Conservation (phyloP, 208 protist genomes). For the Jaenimonas drosophilae region DNA sequence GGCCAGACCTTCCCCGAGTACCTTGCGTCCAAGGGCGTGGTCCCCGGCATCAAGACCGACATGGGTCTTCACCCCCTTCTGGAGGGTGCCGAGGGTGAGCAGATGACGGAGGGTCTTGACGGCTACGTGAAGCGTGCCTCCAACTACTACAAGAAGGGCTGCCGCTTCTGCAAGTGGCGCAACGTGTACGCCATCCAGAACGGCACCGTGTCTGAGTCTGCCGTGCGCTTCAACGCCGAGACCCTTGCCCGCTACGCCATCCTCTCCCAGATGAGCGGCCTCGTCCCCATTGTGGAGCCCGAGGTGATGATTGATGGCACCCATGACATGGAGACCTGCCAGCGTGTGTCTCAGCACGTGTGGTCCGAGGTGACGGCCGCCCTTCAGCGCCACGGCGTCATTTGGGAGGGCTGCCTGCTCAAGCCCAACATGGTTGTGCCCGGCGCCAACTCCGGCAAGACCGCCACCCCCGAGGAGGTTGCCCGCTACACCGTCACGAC, state of each 20-base stretch:
- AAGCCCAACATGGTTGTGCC: constrained; percentile 97
- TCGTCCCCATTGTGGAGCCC: constrained; percentile 97
- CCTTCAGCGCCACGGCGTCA: constrained; percentile 91
- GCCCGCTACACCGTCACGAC: constrained; percentile 82
- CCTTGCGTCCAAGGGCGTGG: constrained; percentile 72
- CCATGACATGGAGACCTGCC: constrained; percentile 87
- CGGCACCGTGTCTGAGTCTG: constrained; percentile 76
- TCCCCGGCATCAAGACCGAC: constrained; percentile 96
- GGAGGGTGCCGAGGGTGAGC: constrained; percentile 86
- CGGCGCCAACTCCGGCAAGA: constrained; percentile 64
- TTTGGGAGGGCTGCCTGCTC: constrained; percentile 93
- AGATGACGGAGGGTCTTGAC: constrained; percentile 93
- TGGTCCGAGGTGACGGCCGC: constrained; percentile 63
- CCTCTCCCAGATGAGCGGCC: constrained; percentile 93
- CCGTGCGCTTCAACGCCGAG: constrained; percentile 90
- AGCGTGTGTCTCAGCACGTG: constrained; percentile 79
- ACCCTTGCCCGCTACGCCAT: constrained; percentile 92
- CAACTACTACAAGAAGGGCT: constrained; percentile 93
- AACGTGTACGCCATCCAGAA: constrained; percentile 92
- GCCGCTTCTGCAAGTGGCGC: constrained; percentile 97
- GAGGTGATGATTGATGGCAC: constrained; percentile 95
- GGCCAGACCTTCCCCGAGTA: constrained; percentile 85
- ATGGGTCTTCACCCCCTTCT: constrained; percentile 70
- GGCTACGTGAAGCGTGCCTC: constrained; percentile 79
- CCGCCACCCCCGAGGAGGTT: constrained; percentile 71